Evolutionary conservation across 2,329 filamentous ascomycete genomes (phyloP).

Genomic region (Coniochaeta sp.): DNA sequence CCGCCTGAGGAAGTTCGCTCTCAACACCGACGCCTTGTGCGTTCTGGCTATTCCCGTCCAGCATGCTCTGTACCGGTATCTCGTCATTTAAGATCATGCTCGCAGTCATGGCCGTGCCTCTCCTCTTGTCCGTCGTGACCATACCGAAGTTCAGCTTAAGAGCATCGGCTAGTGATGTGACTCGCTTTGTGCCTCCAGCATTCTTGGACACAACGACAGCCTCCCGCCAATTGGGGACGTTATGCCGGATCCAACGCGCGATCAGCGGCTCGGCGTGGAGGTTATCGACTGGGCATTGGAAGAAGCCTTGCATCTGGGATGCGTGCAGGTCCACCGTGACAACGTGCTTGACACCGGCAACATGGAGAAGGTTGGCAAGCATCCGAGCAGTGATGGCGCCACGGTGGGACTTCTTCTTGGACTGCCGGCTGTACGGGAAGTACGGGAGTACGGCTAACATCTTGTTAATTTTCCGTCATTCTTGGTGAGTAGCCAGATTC

Average conservation of each 20-base stretch:
- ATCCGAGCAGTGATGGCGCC: slow-evolving; percentile 95
- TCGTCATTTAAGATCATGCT: slow-evolving; percentile 70
- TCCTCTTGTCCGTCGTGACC: slow-evolving; percentile 75
- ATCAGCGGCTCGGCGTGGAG: slow-evolving; percentile 93
- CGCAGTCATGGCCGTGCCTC: slow-evolving; percentile 60
- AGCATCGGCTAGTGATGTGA: slow-evolving; percentile 91
- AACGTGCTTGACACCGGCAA: slow-evolving; percentile 94
- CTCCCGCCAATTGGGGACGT: slow-evolving; percentile 80
- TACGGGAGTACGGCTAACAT: slow-evolving; percentile 76
- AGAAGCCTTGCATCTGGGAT: slow-evolving; percentile 99
- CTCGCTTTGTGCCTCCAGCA: slow-evolving; percentile 90
- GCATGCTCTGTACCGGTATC: slow-evolving; percentile 36
- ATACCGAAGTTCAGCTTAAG: slow-evolving; percentile 97
- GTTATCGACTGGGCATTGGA: slow-evolving; percentile 95
- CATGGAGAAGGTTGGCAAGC: slow-evolving; percentile 87
- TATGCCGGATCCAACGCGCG: slow-evolving; percentile 87
- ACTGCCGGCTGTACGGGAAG: slow-evolving; percentile 98
- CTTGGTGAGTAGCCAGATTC: neutral
- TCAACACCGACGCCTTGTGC: slow-evolving; percentile 12
- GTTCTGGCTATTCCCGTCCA: slow-evolving; percentile 22
- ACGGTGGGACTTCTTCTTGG: slow-evolving; percentile 96
- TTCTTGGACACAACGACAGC: slow-evolving; percentile 98
- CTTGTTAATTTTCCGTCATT: neutral
- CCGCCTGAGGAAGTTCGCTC: slow-evolving; percentile 15
- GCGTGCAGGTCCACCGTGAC: slow-evolving; percentile 95